Percentiles rank a stretch among this genome's conserved stretches.
Conservation (phyloP, 768 basidiomycete genomes). For the Suillus lakei region DNA sequence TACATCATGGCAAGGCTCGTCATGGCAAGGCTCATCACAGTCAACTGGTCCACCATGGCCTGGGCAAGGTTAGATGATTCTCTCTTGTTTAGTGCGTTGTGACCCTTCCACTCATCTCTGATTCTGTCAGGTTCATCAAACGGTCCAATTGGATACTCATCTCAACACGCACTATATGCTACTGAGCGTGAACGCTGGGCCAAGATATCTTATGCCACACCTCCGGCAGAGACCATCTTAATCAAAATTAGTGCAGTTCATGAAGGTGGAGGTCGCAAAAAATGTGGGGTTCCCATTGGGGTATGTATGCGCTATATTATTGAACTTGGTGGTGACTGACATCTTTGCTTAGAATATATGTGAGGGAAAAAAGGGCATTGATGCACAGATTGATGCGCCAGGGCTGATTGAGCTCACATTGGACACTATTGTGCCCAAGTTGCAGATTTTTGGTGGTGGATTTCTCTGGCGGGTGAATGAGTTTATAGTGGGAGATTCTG, state of each 20-base stretch:
- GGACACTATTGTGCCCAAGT: conserved; percentile 3
- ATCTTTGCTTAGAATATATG: conserved; percentile 12
- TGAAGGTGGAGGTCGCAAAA: conserved; percentile 2
- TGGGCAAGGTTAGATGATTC: not conserved
- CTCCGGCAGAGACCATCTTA: conserved; percentile 9
- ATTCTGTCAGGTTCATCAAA: not conserved
- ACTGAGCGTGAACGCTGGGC: not conserved
- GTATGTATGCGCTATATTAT: not conserved
- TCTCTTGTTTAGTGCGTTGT: not conserved
- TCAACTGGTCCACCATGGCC: not conserved
- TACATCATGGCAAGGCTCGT: not conserved
- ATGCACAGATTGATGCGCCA: conserved; percentile 2
- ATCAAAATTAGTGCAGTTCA: conserved; percentile 10
- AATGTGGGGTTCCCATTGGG: conserved; percentile 8
- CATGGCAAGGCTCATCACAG: conserved; percentile 1
- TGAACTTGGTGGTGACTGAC: not conserved
- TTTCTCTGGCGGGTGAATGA: conserved; percentile 11
- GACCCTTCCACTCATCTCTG: not conserved
- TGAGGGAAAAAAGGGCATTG: conserved; percentile 14
- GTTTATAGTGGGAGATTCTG: conserved; percentile 13
- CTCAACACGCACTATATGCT: not conserved
- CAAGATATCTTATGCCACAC: not conserved
- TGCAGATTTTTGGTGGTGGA: not conserved
- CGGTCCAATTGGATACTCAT: not conserved
- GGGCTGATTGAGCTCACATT: not conserved